Evolutionary conservation across 1,284 basidiomycete species (phyloP), one percentile per base, ranked within the genome.

Genomic region (Rhodotorula sp.): DNA sequence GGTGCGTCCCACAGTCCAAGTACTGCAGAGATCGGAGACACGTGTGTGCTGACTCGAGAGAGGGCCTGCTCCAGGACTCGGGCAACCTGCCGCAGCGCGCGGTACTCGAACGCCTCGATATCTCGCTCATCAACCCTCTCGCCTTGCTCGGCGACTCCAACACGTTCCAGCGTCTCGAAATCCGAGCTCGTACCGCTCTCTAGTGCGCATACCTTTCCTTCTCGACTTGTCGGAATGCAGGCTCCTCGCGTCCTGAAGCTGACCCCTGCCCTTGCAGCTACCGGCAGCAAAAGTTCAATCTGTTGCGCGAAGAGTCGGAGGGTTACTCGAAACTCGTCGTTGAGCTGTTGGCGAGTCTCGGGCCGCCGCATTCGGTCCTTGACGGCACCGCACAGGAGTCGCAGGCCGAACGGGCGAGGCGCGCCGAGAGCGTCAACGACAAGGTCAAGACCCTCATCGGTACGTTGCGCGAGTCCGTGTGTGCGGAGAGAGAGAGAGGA

Each of bases 271-370:
- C 21, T 18, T 69, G 79, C 34, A 83, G 82, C 82, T 99, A 96
- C 86, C 97, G 96, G 81, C 97, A 99, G 82, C 94, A 94, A 83
- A 98, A 97, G 82, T 97, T 94, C 85, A 99, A 99, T 79, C 87
- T 99, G 48, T 86, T 98, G 16, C 90, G 97, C 56, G 97, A 99
- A 83, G 93, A 97, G 77, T 95, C 93, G 1, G 95, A 99, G 84
- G 97, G 97, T 8, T 99, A 94, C 83, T 92, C 92, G 78, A 94
- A 95, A 79, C 87, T 99, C 49, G 88, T 91, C 47, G 88, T 90
- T 15, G 92, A 95, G 79, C 84, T 98, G 56, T 89, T 92, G 16
- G 89, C 88, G 67, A 88, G 87, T 75, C 84, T 94, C 63, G 91
- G 91, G 7, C 88, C 89, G 34, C 83, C 91, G 18, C 89, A 76